A percentile compares a stretch with the other conserved stretches of the same genome.
These are phyloP conservation scores for Nakazawaea sp. DNA, from an alignment of 805 yeast species.

Conservation along the genomic window DNA sequence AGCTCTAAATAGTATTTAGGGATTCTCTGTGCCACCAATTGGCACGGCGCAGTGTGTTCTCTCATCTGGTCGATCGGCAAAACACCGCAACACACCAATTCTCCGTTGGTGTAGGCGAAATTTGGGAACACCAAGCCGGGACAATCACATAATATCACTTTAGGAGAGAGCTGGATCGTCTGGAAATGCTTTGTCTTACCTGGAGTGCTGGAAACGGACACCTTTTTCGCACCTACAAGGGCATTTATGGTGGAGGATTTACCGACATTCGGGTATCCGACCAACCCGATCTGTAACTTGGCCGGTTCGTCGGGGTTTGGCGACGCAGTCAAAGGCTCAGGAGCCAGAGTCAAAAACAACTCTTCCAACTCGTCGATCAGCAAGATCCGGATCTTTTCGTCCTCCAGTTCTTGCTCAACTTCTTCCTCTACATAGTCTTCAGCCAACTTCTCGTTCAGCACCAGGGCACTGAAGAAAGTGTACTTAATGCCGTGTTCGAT, in stretches of 20 bases:
- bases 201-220: constrained; percentile 97
- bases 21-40: constrained; percentile 77
- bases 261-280: constrained; percentile 94
- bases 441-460: constrained; percentile 72
- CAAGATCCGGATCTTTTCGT: constrained; percentile 58
- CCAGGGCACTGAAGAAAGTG: constrained; percentile 89
- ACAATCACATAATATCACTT: constrained; percentile 91
- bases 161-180: constrained; percentile 78
- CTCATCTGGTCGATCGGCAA: constrained; percentile 95
- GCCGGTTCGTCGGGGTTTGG: constrained; percentile 51
- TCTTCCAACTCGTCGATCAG: constrained; percentile 81
- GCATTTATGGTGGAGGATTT: constrained; percentile 98
- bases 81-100: constrained; percentile 97
- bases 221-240: constrained; percentile 90
- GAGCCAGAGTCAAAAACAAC: constrained; percentile 71
- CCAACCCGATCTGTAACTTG: constrained; percentile 84
- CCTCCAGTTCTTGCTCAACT: constrained; percentile 18
- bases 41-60: constrained; percentile 84
- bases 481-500: constrained; percentile 60
- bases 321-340: constrained; percentile 51
- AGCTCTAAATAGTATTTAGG: constrained; percentile 90
- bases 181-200: constrained; percentile 99
- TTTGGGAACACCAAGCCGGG: constrained; percentile 99
- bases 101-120: constrained; percentile 94
- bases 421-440: constrained; percentile 44